Percentiles rank a stretch among this genome's conserved stretches.
Evolutionary conservation across 208 protist genomes (phyloP).

Genomic region (Naegleria gruberi): DNA sequence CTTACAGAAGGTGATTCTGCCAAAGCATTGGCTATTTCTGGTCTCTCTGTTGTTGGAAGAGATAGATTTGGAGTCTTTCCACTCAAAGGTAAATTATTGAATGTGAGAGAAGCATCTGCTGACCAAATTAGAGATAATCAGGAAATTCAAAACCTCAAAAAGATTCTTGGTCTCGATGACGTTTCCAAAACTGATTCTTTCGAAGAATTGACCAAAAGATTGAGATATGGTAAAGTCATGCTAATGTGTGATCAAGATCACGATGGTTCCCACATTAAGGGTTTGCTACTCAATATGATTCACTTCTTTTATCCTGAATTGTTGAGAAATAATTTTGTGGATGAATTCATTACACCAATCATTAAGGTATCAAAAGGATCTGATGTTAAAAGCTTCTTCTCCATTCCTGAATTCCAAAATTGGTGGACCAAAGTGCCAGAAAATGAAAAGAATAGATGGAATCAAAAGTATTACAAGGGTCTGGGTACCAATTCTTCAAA

Average conservation of each 20-base stretch:
- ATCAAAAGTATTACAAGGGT: conserved; percentile 99
- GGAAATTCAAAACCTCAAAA: conserved; percentile 71
- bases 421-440: conserved; percentile 55
- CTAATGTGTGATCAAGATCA: conserved; percentile 99
- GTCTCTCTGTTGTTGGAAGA: conserved; percentile 87
- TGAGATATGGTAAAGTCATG: conserved; percentile 98
- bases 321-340: conserved; percentile 67
- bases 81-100: conserved; percentile 93
- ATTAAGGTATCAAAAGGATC: conserved; percentile 86
- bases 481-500: conserved; percentile 87
- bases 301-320: conserved; percentile 96
- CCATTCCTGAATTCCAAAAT: conserved; percentile 89
- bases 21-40: conserved; percentile 90
- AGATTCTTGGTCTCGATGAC: conserved; percentile 55
- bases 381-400: conserved; percentile 88
- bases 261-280: conserved; percentile 99
- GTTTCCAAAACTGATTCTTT: conserved; percentile 63
- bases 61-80: conserved; percentile 94
- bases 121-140: conserved; percentile 81
- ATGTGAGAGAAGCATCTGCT: conserved; percentile 86
- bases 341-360: conserved; percentile 99
- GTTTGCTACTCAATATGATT: conserved; percentile 99
- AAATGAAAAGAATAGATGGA: not conserved
- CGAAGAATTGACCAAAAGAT: conserved; percentile 45
- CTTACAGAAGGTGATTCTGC: conserved; percentile 97